These are phyloP conservation scores for Colletotrichum sp. DNA, from an alignment of 2,329 filamentous ascomycete genomes.

Conservation along the genomic window DNA sequence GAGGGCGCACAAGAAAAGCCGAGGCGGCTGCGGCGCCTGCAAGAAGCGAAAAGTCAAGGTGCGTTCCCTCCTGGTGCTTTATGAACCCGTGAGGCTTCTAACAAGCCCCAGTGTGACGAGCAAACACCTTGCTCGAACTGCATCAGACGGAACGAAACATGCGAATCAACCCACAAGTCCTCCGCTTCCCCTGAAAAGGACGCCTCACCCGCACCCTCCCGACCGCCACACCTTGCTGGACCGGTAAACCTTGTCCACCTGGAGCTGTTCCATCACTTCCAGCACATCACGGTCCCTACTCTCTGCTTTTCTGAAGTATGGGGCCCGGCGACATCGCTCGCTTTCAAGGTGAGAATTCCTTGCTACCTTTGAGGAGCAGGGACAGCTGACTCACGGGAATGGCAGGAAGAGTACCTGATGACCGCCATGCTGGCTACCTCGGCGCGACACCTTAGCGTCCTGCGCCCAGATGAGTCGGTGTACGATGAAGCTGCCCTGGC, in stretches of 20 bases:
- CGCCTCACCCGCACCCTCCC: neutral
- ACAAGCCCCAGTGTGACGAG: slow-evolving; percentile 30
- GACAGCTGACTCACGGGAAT: neutral
- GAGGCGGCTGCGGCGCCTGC: slow-evolving; percentile 29
- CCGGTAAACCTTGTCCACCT: slow-evolving; percentile 33
- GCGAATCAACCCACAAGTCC: neutral
- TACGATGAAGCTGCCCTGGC: slow-evolving; percentile 26
- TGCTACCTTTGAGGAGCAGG: neutral
- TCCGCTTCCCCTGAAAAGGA: neutral
- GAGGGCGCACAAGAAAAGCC: slow-evolving; percentile 31
- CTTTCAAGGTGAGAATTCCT: slow-evolving; percentile 27
- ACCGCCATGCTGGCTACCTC: slow-evolving; percentile 26
- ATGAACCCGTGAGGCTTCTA: neutral
- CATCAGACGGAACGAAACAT: slow-evolving; percentile 25
- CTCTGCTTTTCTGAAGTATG: slow-evolving; percentile 32
- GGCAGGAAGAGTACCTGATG: slow-evolving; percentile 32
- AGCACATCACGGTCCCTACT: slow-evolving; percentile 26
- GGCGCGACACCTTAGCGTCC: slow-evolving; percentile 25
- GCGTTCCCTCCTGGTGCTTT: neutral
- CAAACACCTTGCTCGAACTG: slow-evolving; percentile 30
- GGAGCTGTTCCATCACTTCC: slow-evolving; percentile 36
- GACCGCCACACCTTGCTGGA: neutral
- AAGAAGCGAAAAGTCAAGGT: slow-evolving; percentile 36
- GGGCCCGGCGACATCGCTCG: slow-evolving; percentile 28
- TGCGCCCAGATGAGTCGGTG: slow-evolving; percentile 6